Evolutionary conservation across 108 stramenopile species (phyloP).

Genomic region (Nitzschia sp.): DNA sequence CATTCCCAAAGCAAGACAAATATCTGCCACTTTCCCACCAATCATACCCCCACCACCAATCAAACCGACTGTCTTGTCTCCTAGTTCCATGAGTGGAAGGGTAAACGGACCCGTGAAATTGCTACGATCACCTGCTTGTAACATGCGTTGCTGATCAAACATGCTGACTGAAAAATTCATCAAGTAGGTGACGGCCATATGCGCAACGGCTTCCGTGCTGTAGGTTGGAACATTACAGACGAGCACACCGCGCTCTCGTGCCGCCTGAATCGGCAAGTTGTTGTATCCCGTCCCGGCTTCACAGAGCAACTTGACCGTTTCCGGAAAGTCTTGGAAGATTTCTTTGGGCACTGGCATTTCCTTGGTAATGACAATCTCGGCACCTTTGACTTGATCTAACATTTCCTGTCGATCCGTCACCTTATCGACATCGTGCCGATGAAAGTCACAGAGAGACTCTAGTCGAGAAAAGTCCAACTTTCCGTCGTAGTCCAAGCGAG

Average conservation of each 20-base stretch:
- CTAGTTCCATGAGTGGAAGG: conserved; percentile 76
- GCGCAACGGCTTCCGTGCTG: conserved; percentile 82
- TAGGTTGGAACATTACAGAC: conserved; percentile 87
- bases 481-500: conserved; percentile 74
- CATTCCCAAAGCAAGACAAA: conserved; percentile 89
- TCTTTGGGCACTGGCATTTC: conserved; percentile 70
- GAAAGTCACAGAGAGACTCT: conserved; percentile 41
- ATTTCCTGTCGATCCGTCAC: conserved; percentile 68
- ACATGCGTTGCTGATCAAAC: conserved; percentile 74
- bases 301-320: conserved; percentile 69
- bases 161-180: conserved; percentile 83
- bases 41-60: conserved; percentile 89
- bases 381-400: conserved; percentile 50
- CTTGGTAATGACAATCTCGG: conserved; percentile 84
- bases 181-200: conserved; percentile 87
- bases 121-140: conserved; percentile 50
- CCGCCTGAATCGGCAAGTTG: conserved; percentile 67
- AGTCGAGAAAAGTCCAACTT: conserved; percentile 63
- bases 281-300: conserved; percentile 93
- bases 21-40: conserved; percentile 80
- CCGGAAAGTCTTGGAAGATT: conserved; percentile 55
- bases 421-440: conserved; percentile 53
- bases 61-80: conserved; percentile 77
- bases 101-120: conserved; percentile 78
- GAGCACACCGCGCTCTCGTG: conserved; percentile 42